A percentile compares a stretch with the other conserved stretches of the same genome.
Evolutionary conservation across 2,329 filamentous ascomycete species (phyloP).

Genomic region (Neoscytalidium dimidiatum): DNA sequence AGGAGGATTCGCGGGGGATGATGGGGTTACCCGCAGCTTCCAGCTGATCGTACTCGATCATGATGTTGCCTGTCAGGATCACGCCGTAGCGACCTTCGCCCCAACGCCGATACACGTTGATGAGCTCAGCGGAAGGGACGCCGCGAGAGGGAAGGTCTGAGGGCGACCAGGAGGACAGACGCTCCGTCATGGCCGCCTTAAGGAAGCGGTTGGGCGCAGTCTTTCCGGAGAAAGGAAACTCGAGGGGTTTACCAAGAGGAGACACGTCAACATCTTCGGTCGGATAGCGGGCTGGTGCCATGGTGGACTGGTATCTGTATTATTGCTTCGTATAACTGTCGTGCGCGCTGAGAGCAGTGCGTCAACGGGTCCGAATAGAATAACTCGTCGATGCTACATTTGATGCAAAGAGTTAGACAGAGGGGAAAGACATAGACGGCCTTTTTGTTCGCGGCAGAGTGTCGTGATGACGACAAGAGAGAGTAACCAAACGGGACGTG

Average conservation of each 20-base stretch:
- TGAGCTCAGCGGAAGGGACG: constrained; percentile 54
- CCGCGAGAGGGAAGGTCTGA: constrained; percentile 55
- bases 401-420: not conserved
- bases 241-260: constrained; percentile 45
- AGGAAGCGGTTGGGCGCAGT: constrained; percentile 66
- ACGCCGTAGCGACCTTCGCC: constrained; percentile 48
- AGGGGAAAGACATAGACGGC: not conserved
- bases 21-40: constrained; percentile 59
- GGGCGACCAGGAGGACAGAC: constrained; percentile 61
- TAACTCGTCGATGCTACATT: too few species aligned
- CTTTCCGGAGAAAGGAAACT: constrained; percentile 51
- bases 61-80: constrained; percentile 64
- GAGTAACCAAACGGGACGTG: not conserved
- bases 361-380: too few species aligned
- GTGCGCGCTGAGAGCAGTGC: not conserved
- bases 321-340: not conserved
- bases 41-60: constrained; percentile 60
- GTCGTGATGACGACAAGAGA: not conserved
- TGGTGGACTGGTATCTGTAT: constrained; percentile 23
- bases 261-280: constrained; percentile 42
- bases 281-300: constrained; percentile 43
- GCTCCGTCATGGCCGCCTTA: constrained; percentile 69
- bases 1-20: constrained; percentile 55
- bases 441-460: not conserved
- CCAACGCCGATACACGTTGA: constrained; percentile 59